Percentiles rank a stretch among this genome's conserved stretches.
phyloP scores from a whole-genome alignment of 2,329 filamentous ascomycete species.

The Diatrype stigma region DNA sequence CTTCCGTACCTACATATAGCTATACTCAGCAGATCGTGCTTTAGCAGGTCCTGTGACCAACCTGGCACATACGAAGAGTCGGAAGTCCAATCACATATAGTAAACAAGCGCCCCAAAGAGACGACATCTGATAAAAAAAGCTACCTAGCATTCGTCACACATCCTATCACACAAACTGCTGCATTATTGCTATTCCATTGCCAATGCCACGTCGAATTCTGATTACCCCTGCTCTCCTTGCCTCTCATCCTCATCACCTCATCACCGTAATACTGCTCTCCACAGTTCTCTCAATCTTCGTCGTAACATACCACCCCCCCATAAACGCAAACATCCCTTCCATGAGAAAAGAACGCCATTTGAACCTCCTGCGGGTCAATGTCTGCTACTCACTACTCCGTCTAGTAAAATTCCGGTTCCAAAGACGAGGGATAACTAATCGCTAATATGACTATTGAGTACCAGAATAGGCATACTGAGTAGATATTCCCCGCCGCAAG shows the following conservation, averaged over 20 bases:
- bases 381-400: not conserved
- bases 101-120: no score
- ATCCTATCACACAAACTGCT: not conserved
- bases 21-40: no score
- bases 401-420: not conserved
- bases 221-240: not conserved
- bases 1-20: no score
- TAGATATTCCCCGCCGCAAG: not conserved
- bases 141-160: not conserved
- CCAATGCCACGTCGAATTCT: not conserved
- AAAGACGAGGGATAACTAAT: not conserved
- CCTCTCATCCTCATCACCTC: not conserved
- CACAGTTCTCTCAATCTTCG: not conserved
- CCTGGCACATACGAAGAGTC: no score
- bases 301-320: not conserved
- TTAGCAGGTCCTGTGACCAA: no score
- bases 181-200: not conserved
- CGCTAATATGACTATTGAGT: not conserved
- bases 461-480: not conserved
- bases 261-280: not conserved
- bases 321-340: not conserved
- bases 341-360: not conserved
- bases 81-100: no score
- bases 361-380: not conserved
- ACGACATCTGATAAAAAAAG: not conserved